Percentiles rank a stretch among this genome's conserved stretches.
Evolutionary conservation across 257 asterid genomes (phyloP).

Genomic region (Perilla frutescens): DNA sequence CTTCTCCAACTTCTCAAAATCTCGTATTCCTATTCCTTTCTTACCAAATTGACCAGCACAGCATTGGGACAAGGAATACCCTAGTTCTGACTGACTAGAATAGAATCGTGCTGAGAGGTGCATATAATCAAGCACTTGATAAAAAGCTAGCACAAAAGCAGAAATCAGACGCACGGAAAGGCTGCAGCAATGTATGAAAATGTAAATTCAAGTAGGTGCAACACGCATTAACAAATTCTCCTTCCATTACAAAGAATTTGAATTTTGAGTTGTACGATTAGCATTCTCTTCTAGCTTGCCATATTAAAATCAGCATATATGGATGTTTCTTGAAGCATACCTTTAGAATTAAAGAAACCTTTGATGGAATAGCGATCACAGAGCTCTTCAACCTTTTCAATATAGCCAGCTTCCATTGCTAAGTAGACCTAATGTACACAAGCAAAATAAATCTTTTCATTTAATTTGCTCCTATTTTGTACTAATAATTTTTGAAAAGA

Average conservation of each 20-base stretch:
- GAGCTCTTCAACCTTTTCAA: conserved; percentile 93
- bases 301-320: conserved; percentile 22
- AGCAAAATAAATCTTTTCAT: conserved; percentile 11
- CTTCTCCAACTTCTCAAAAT: background rate
- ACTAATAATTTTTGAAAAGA: background rate
- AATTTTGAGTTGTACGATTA: conserved; percentile 18
- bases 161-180: background rate
- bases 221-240: background rate
- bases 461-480: conserved; percentile 11
- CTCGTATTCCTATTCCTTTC: background rate
- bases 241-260: conserved; percentile 3
- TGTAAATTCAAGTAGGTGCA: conserved; percentile 21
- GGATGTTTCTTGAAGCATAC: conserved; percentile 49
- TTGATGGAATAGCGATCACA: conserved; percentile 75
- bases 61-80: background rate
- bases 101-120: background rate
- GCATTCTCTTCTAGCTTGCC: conserved; percentile 5
- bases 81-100: background rate
- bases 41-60: background rate
- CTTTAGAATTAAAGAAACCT: conserved; percentile 70
- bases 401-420: conserved; percentile 98
- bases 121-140: conserved; percentile 3
- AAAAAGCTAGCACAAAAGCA: conserved; percentile 2
- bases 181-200: conserved; percentile 18
- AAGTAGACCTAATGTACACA: conserved; percentile 71